Base-by-base conservation (phyloP, 148 eudicot species). In the Camellia lanceoleosa region DNA sequence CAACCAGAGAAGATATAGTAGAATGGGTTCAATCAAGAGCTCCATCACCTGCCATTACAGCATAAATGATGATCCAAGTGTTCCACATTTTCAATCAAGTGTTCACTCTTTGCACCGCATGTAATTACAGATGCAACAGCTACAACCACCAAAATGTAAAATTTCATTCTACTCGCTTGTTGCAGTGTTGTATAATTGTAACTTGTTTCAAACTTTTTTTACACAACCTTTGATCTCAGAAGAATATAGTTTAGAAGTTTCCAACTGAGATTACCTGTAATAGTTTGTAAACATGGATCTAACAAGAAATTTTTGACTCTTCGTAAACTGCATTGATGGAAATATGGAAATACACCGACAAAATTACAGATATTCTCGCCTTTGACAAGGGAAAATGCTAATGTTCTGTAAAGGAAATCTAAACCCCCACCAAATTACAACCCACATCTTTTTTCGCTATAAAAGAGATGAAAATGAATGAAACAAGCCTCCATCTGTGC, bases 1-100 rank as follows among this genome's bases (percentile, higher is more conserved):
- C 99, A 5, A 87, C 86, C 30, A 79, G 94, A 56, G 93, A 94
- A 65, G 98, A 97, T 79, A 51, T 97, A 43, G 82, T 92, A 42
- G 86, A 90, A 2, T 92, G 99, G 99, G 89, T 86, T 30, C 79
- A 88, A 69, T 91, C 97, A 12, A 88, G 80, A 74, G 81, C 63
- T 14, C 64, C 84, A 38, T 80, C 90, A 46, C 81, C 83, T 71
- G 77, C 83, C 78, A 79, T 79, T 20, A 58, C 85, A 38, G 83
- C 88, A 44, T 84, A 66, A 82, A 30, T 30, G 38, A 30, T 30
- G 38, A 30, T 30, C 38, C 38, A 30, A 30, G 38, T 30, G 38
- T 30, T 30, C 38, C 38, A 30, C 38, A 30, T 30, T 30, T 30
- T 30, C 1, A 30, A 30, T 30, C 38, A 30, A 30, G 38, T 30